These are phyloP conservation scores for Xylariaceae sp. DNA, from an alignment of 2,329 filamentous ascomycete genomes.

Conservation along the genomic window DNA sequence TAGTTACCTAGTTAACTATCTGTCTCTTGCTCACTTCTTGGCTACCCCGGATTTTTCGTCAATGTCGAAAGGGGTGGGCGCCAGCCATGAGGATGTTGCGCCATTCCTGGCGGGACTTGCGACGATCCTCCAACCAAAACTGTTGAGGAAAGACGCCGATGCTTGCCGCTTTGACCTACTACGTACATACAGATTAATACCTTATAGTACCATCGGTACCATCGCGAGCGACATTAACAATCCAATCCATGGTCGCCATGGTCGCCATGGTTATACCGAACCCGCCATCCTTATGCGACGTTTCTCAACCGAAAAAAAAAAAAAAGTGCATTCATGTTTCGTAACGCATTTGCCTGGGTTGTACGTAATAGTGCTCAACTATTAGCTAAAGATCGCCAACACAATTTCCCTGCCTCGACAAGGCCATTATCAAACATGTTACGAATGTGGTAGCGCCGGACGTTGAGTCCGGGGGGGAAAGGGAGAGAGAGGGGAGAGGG, in stretches of 20 bases:
- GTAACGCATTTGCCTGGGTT: neutral
- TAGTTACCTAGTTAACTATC: no score
- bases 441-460: neutral
- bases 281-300: no score
- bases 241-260: no score
- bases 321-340: neutral
- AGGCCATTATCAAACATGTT: neutral
- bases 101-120: neutral
- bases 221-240: conserved; percentile 8
- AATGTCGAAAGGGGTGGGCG: neutral
- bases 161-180: conserved; percentile 9
- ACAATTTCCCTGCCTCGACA: conserved; percentile 3
- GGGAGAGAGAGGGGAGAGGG: no score
- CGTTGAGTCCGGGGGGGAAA: neutral
- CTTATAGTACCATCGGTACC: neutral
- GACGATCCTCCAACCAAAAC: neutral
- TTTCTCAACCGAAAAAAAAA: no score
- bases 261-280: no score
- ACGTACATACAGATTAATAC: neutral
- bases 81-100: neutral
- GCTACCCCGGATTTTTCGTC: neutral
- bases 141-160: neutral
- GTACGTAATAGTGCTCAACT: conserved; percentile 12
- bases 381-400: conserved; percentile 17
- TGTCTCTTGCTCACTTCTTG: neutral